Conservation (phyloP, 2,329 filamentous ascomycete genomes). For the Thielaviopsis euricoi region DNA sequence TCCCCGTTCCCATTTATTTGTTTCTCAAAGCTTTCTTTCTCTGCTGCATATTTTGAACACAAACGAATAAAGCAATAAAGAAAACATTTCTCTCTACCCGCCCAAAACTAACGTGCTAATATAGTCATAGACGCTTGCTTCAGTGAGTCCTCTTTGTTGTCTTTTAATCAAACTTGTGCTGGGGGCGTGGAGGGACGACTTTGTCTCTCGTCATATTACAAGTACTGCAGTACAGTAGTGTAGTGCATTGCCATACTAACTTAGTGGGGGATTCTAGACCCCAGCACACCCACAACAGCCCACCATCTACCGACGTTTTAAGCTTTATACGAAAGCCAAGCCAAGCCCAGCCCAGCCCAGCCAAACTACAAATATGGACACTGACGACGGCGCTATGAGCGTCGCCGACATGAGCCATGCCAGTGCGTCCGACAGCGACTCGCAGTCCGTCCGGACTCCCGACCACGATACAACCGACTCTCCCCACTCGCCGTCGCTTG, state of each 20-base stretch:
- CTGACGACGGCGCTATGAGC: not conserved
- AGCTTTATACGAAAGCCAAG: no score
- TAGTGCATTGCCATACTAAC: no score
- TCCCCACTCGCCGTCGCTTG: slow-evolving; percentile 23
- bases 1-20: not conserved
- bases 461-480: slow-evolving; percentile 32
- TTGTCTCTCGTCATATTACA: no score
- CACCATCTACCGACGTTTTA: no score
- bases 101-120: not conserved
- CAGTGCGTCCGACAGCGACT: not conserved
- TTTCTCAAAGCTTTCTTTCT: not conserved
- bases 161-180: no score
- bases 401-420: not conserved
- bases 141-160: not conserved
- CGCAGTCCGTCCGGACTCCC: slow-evolving; percentile 21
- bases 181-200: no score
- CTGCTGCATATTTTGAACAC: not conserved
- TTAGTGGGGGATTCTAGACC: no score
- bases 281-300: no score
- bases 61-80: not conserved
- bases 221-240: no score
- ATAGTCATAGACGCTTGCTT: not conserved
- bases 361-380: not conserved
- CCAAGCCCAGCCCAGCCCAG: no score
- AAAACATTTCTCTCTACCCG: not conserved